Evolutionary conservation across 1,284 basidiomycete species (phyloP), one percentile per base, ranked within the genome.

Genomic region (Austroboletus niveus): DNA sequence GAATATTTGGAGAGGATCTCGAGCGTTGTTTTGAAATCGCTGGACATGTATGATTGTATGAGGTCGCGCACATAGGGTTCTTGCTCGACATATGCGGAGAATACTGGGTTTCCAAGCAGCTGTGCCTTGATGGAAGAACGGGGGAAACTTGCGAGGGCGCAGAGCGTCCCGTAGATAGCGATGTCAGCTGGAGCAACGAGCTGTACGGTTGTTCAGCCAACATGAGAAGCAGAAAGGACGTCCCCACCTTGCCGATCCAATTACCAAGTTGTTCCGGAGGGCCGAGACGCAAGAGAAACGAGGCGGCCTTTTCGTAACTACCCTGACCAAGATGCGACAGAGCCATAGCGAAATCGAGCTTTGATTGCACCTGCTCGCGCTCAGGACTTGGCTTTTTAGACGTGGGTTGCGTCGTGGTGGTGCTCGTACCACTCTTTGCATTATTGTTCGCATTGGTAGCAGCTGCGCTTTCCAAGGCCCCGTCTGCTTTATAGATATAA

Each of bases 401-500:
- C 72, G 73, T 70, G 14, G 70, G 49, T 34, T 67, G 60, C 10
- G 68, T 48, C 12, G 65, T 57, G 20, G 58, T 41, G 8, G 67
- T 56, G 45, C 32, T 34, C 8, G 47, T 52, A 17, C 55, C 51
- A 42, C 53, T 57, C 5, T 66, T 58, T 15, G 64, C 45, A 15
- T 58, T 55, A 8, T 31, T 51, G 12, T 14, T 36, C 12, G 61
- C 53, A 1, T 65, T 56, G 1, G 62, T 53, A 8, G 71, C 59
- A 5, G 70, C 62, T 3, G 80, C 74, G 3, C 85, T 79, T 44
- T 94, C 91, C 29, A 95, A 75, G 1, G 92, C 89, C 0, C 88
- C 84, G 52, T 94, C 92, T 8, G 92, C 93, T 72, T 96, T 96
- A 80, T 87, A 92, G 40, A 94, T 84, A 65, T 94, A 94, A 4